A percentile compares a stretch with the other conserved stretches of the same genome.
Evolutionary conservation across 768 basidiomycete species (phyloP).

Genomic region (Trametes cingulata): DNA sequence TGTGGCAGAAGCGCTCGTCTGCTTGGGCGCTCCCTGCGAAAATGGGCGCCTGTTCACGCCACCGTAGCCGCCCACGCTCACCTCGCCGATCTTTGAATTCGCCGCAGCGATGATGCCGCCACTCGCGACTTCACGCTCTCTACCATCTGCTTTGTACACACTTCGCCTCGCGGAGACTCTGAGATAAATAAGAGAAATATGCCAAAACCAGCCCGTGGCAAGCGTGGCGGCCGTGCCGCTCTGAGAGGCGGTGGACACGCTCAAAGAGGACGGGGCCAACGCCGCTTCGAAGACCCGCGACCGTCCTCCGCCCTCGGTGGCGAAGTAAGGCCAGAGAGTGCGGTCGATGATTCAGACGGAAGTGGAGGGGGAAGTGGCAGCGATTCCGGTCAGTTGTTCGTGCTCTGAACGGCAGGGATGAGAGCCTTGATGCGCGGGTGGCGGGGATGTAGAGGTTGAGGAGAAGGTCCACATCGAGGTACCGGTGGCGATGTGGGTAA

Average conservation of each 20-base stretch:
- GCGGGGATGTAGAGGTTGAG: conserved; percentile 11
- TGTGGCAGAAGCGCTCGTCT: not conserved
- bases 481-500: conserved; percentile 95
- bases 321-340: conserved; percentile 57
- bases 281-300: conserved; percentile 19
- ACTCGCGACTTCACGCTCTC: not conserved
- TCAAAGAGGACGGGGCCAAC: conserved; percentile 16
- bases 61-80: not conserved
- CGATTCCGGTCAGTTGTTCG: conserved; percentile 23
- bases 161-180: not conserved
- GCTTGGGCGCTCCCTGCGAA: not conserved
- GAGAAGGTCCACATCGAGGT: conserved; percentile 41
- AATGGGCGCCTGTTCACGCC: not conserved
- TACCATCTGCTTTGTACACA: not conserved
- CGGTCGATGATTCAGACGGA: conserved; percentile 48
- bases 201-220: conserved; percentile 9
- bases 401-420: not conserved
- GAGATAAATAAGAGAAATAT: not conserved
- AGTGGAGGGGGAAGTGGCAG: conserved; percentile 36
- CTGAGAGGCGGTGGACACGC: conserved; percentile 16
- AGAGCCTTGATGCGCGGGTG: not conserved
- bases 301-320: conserved; percentile 23
- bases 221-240: conserved; percentile 10
- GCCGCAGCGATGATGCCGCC: not conserved
- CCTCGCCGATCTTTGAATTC: not conserved